These are phyloP conservation scores for Phytophthora pistaciae DNA, from an alignment of 352 stramenopile species.

Conservation along the genomic window DNA sequence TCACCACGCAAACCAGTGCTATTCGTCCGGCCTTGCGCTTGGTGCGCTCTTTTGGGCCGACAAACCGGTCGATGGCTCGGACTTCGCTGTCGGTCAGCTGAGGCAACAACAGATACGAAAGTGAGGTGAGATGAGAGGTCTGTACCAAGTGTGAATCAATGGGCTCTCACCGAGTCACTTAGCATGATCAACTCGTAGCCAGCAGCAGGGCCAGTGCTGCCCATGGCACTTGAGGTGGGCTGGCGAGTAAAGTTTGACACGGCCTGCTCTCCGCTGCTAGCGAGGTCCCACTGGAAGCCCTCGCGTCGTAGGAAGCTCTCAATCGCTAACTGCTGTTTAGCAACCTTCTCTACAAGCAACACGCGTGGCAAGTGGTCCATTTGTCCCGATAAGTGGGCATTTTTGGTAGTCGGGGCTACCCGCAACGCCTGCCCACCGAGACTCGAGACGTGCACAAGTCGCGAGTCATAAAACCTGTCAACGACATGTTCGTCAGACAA, in stretches of 20 bases:
- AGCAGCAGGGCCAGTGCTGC: conserved; percentile 4
- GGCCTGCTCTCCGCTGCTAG: conserved; percentile 65
- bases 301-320: conserved; percentile 75
- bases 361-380: conserved; percentile 71
- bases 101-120: neutral
- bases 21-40: conserved; percentile 19
- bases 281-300: conserved; percentile 75
- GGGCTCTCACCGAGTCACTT: conserved; percentile 53
- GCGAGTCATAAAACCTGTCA: conserved; percentile 67
- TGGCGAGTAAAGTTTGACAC: conserved; percentile 56
- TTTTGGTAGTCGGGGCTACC: conserved; percentile 65
- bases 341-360: conserved; percentile 61
- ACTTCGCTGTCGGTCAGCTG: conserved; percentile 65
- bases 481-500: neutral
- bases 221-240: conserved; percentile 12
- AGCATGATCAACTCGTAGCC: conserved; percentile 68
- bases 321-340: conserved; percentile 64
- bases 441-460: conserved; percentile 69
- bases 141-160: neutral
- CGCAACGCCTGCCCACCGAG: conserved; percentile 62
- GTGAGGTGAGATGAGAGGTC: conserved; percentile 2
- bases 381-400: conserved; percentile 61
- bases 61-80: conserved; percentile 57
- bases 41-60: conserved; percentile 49
- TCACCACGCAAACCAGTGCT: conserved; percentile 59